Conservation (phyloP, 164 flowering plant species). For the Chimonanthus praecox region DNA sequence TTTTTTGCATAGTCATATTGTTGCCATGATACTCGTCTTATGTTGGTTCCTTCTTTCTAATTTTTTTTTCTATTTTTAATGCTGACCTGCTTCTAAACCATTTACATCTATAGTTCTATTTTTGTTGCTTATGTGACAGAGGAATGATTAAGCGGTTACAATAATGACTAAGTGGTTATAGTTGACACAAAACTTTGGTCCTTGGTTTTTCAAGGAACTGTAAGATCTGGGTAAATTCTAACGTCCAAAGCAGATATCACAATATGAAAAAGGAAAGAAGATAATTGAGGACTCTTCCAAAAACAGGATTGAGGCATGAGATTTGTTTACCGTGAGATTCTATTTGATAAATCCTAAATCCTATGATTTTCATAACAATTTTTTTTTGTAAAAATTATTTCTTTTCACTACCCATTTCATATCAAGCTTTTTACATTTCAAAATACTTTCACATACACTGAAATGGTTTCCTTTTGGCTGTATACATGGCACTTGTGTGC, state of each 20-base stretch:
- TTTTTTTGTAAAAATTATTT: too few relatives aligned
- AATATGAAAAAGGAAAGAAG: neutral
- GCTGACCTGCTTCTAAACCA: neutral
- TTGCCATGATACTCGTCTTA: neutral
- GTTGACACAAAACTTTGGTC: neutral
- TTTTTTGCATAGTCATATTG: neutral
- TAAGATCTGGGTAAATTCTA: neutral
- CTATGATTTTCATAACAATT: neutral
- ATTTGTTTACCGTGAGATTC: neutral
- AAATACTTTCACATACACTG: neutral
- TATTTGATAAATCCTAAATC: too few relatives aligned
- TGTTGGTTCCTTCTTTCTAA: neutral
- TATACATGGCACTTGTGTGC: neutral
- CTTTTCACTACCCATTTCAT: neutral
- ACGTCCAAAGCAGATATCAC: neutral
- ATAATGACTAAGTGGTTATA: neutral
- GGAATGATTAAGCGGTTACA: neutral
- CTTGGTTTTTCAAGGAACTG: neutral
- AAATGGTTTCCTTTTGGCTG: neutral
- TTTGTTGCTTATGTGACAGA: neutral
- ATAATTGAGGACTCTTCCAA: neutral
- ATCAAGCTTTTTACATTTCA: neutral
- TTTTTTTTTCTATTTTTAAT: too few relatives aligned
- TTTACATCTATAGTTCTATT: neutral
- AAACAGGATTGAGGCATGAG: too few relatives aligned